These are phyloP conservation scores for Pseudodiploospora longispora DNA, from an alignment of 2,329 filamentous ascomycete genomes.

Conservation along the genomic window DNA sequence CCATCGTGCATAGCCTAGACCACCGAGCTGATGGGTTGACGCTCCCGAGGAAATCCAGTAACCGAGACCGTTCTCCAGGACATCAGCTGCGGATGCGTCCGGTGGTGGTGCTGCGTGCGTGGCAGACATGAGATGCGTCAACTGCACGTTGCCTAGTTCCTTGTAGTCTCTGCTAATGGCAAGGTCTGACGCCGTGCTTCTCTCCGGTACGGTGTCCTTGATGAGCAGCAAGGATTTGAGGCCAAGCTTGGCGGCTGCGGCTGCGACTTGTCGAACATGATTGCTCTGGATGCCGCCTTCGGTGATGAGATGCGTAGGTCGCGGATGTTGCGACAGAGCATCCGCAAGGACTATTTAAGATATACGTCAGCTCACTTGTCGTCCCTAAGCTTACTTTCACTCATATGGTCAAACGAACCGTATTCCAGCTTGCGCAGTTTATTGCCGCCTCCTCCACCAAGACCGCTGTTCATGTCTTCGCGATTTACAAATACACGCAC, in stretches of 20 bases:
- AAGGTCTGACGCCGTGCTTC: background rate
- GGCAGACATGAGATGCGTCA: slow-evolving; percentile 1
- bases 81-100: background rate
- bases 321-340: background rate
- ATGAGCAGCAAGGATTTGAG: background rate
- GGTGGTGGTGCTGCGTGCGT: background rate
- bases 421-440: slow-evolving; percentile 8
- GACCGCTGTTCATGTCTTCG: slow-evolving; percentile 3
- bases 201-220: background rate
- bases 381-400: background rate
- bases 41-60: slow-evolving; percentile 2
- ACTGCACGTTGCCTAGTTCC: background rate
- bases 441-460: slow-evolving; percentile 5
- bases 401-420: background rate
- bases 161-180: background rate
- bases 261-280: slow-evolving; percentile 5
- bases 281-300: slow-evolving; percentile 6
- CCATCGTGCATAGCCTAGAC: background rate
- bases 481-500: background rate
- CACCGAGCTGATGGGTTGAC: background rate
- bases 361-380: background rate
- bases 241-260: slow-evolving; percentile 1
- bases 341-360: slow-evolving; percentile 1
- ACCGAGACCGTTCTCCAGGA: background rate
- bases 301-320: slow-evolving; percentile 2